phyloP scores from a whole-genome alignment of 208 protist genomes.

The Trypanosoma avium region DNA sequence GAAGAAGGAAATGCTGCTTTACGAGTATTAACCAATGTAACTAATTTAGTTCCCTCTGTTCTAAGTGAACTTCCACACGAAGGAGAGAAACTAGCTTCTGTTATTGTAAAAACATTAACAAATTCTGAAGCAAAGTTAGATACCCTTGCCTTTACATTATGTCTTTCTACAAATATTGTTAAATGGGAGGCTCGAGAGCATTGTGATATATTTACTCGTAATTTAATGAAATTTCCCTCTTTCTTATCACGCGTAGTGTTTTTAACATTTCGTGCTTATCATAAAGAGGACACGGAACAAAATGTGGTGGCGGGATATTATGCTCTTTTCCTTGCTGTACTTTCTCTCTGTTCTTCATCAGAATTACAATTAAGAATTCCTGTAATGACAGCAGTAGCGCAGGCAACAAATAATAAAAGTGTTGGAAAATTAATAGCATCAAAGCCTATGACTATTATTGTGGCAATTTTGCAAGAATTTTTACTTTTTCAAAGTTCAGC shows the following conservation, averaged over 20 bases:
- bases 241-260: slow-evolving; percentile 18
- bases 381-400: slow-evolving; percentile 64
- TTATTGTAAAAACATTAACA: slow-evolving; percentile 6
- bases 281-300: slow-evolving; percentile 39
- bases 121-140: slow-evolving; percentile 26
- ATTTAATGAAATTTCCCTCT: slow-evolving; percentile 9
- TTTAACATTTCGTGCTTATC: slow-evolving; percentile 21
- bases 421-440: slow-evolving; percentile 18
- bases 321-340: slow-evolving; percentile 62
- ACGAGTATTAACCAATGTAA: slow-evolving; percentile 72
- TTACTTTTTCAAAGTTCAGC: slow-evolving; percentile 81
- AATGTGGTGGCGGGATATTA: slow-evolving; percentile 81
- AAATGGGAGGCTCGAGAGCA: slow-evolving; percentile 42
- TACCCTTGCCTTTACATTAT: slow-evolving; percentile 51
- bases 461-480: slow-evolving; percentile 87
- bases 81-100: slow-evolving; percentile 5
- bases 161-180: slow-evolving; percentile 76
- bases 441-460: slow-evolving; percentile 71
- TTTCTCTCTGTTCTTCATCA: slow-evolving; percentile 44
- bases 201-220: slow-evolving; percentile 17
- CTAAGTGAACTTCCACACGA: background rate
- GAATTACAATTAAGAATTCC: slow-evolving; percentile 39
- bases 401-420: slow-evolving; percentile 31
- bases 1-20: slow-evolving; percentile 31
- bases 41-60: slow-evolving; percentile 34